phyloP scores from a whole-genome alignment of 345 rosid genomes.

The Corchorus capsularis region DNA sequence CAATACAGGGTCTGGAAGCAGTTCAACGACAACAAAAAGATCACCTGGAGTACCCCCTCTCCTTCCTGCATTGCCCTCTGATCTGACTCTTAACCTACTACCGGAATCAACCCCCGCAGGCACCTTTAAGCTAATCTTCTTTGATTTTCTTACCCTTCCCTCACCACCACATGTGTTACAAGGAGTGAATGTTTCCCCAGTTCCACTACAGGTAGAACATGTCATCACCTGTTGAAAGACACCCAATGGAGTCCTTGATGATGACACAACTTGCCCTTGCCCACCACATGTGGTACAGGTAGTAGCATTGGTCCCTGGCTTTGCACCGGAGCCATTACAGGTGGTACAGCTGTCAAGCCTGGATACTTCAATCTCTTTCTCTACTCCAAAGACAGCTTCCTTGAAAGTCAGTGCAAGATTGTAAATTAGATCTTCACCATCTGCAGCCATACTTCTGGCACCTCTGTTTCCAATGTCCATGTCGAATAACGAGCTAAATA shows the following conservation, averaged over 20 bases:
- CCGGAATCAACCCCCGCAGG: constrained; percentile 50
- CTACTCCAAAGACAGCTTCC: constrained; percentile 48
- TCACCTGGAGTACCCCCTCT: constrained; percentile 48
- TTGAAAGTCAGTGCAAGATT: constrained; percentile 40
- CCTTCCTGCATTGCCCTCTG: constrained; percentile 46
- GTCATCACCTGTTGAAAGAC: constrained; percentile 46
- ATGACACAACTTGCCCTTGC: constrained; percentile 48
- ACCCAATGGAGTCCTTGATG: constrained; percentile 48
- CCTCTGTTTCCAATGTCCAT: constrained; percentile 31
- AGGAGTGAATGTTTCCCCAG: constrained; percentile 38
- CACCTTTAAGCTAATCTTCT: constrained; percentile 42
- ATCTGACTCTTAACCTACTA: constrained; percentile 44
- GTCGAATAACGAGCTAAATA: constrained; percentile 42
- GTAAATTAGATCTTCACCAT: constrained; percentile 44
- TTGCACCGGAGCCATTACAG: constrained; percentile 49
- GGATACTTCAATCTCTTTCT: constrained; percentile 46
- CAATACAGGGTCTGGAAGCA: constrained; percentile 37
- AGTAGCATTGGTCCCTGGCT: constrained; percentile 39
- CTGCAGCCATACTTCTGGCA: constrained; percentile 35
- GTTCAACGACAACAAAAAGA: constrained; percentile 44
- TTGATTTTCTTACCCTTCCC: constrained; percentile 38
- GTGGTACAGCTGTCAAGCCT: constrained; percentile 48
- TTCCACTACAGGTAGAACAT: constrained; percentile 42
- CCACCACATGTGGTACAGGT: constrained; percentile 44
- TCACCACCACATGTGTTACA: constrained; percentile 42